Percentiles rank a stretch among this genome's conserved stretches.
Evolutionary conservation across 768 basidiomycete genomes (phyloP).

Genomic region (Gyrodon lividus): DNA sequence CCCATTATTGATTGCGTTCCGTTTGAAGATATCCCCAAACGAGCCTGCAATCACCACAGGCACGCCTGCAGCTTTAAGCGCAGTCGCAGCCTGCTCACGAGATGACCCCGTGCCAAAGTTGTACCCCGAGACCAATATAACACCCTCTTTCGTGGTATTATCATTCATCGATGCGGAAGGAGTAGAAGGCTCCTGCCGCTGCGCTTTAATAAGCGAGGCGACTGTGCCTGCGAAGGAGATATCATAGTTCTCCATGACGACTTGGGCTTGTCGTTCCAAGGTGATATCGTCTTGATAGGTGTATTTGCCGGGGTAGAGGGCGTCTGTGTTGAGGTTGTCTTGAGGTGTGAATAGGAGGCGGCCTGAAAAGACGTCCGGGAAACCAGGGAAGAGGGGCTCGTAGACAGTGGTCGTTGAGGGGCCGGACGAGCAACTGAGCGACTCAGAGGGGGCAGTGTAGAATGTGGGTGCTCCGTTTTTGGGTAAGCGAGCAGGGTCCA

Average conservation of each 20-base stretch:
- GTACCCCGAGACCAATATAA: constrained; percentile 87
- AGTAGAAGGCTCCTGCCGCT: constrained; percentile 18
- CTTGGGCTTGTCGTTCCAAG: constrained; percentile 87
- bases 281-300: constrained; percentile 99
- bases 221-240: constrained; percentile 76
- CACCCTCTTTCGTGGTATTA: constrained; percentile 50
- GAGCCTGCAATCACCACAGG: constrained; percentile 96
- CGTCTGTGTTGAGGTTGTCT: constrained; percentile 98
- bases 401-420: constrained; percentile 27
- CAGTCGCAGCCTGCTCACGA: constrained; percentile 97
- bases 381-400: constrained; percentile 75
- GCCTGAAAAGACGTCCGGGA: constrained; percentile 82
- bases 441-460: constrained; percentile 42
- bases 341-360: constrained; percentile 91
- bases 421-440: constrained; percentile 29
- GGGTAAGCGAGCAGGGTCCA: constrained; percentile 55
- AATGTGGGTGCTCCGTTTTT: constrained; percentile 54
- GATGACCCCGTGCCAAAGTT: constrained; percentile 99
- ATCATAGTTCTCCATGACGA: constrained; percentile 99
- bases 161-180: constrained; percentile 12
- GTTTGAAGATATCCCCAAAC: constrained; percentile 99
- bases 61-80: constrained; percentile 90
- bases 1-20: constrained; percentile 98
- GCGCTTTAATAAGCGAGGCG: constrained; percentile 43
- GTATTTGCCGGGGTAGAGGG: constrained; percentile 98